Evolutionary conservation across 2,329 filamentous ascomycete genomes (phyloP).

Genomic region (Aspergillus phoenicis): DNA sequence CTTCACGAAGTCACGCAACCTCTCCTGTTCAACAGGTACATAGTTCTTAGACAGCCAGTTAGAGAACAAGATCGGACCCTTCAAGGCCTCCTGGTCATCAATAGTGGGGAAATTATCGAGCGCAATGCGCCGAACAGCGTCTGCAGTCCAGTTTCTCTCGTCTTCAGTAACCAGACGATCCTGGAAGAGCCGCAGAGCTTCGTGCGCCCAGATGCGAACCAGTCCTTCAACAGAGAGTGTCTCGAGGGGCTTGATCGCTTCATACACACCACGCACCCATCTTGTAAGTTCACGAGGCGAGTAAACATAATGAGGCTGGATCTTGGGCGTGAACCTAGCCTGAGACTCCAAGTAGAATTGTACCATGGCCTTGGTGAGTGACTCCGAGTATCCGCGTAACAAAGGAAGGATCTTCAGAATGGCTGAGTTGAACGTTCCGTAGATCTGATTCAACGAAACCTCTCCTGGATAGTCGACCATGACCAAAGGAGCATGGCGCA

Average conservation of each 20-base stretch:
- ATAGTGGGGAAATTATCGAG: conserved; percentile 94
- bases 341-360: conserved; percentile 95
- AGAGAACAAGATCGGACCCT: conserved; percentile 93
- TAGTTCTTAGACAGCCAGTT: conserved; percentile 99
- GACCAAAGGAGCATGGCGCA: conserved; percentile 94
- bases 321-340: conserved; percentile 88
- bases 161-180: conserved; percentile 94
- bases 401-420: conserved; percentile 95
- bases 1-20: conserved; percentile 95
- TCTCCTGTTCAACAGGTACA: conserved; percentile 91
- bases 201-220: conserved; percentile 96
- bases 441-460: conserved; percentile 92
- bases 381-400: conserved; percentile 90
- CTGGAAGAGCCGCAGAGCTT: conserved; percentile 93
- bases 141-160: conserved; percentile 92
- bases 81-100: conserved; percentile 83
- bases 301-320: conserved; percentile 98
- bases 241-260: conserved; percentile 92
- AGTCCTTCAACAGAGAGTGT: conserved; percentile 85
- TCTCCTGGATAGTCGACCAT: conserved; percentile 99
- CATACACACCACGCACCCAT: conserved; percentile 97
- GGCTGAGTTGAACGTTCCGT: conserved; percentile 95
- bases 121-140: conserved; percentile 82
- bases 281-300: conserved; percentile 96
- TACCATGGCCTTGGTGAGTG: conserved; percentile 96